Evolutionary conservation across 495 filamentous ascomycete species (phyloP).

Genomic region (Cryomyces minteri): DNA sequence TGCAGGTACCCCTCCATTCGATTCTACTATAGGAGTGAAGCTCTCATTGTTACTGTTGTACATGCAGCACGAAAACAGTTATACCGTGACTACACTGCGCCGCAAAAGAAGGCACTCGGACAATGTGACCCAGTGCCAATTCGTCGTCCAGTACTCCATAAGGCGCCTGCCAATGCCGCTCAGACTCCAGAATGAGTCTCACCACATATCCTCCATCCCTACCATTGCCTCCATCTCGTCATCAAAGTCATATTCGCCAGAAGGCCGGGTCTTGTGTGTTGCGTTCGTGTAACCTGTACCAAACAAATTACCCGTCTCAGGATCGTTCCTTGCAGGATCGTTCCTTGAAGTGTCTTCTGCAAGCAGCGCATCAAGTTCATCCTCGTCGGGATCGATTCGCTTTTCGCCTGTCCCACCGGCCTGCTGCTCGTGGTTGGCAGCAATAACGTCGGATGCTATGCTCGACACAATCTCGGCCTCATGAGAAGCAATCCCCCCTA

Average conservation of each 20-base stretch:
- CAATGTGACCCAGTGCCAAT: no score
- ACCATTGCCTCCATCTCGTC: constrained; percentile 54
- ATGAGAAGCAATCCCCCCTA: no score
- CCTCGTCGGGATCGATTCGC: constrained; percentile 4
- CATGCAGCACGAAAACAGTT: no score
- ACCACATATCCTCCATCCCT: constrained; percentile 45
- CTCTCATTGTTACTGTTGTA: no score
- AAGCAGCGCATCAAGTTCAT: constrained; percentile 14
- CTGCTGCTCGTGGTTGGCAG: neutral
- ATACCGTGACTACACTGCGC: no score
- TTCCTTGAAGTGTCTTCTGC: constrained; percentile 3
- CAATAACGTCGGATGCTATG: no score
- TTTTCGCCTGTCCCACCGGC: neutral
- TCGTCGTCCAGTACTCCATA: no score
- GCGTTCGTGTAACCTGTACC: neutral
- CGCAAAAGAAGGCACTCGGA: no score
- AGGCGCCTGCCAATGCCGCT: no score
- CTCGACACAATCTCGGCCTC: no score
- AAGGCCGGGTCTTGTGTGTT: neutral
- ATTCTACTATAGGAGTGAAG: no score
- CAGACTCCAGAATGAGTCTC: constrained; percentile 2
- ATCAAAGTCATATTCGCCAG: constrained; percentile 18
- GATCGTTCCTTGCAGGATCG: neutral
- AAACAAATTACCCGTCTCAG: neutral
- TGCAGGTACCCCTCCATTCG: no score